Evolutionary conservation across 345 rosid genomes (phyloP).

Genomic region (Pseudoturritis turrita): DNA sequence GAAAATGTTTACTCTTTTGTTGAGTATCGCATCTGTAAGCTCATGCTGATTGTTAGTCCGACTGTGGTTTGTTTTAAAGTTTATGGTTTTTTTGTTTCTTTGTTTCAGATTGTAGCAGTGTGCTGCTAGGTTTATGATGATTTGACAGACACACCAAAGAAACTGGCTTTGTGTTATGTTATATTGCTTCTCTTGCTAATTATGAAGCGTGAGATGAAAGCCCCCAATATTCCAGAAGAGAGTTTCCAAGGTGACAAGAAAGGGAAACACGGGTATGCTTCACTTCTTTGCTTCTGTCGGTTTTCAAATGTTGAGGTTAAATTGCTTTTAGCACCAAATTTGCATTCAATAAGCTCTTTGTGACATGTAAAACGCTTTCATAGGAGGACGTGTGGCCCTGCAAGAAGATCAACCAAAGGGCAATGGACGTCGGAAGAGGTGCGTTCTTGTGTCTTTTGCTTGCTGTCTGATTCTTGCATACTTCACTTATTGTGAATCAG

Average conservation of each 20-base stretch:
- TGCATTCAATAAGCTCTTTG: constrained; percentile 11
- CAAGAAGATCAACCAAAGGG: constrained; percentile 38
- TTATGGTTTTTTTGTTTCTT: neutral
- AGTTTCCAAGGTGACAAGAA: constrained; percentile 41
- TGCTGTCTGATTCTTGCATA: neutral
- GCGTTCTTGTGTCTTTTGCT: neutral
- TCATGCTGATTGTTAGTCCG: neutral
- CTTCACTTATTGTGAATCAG: neutral
- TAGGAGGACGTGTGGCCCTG: constrained; percentile 39
- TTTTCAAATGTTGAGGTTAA: neutral
- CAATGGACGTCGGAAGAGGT: constrained; percentile 37
- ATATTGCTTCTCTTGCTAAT: constrained; percentile 37
- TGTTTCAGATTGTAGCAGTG: constrained; percentile 10
- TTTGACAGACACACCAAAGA: constrained; percentile 38
- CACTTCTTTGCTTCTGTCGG: neutral
- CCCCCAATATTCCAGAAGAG: constrained; percentile 52
- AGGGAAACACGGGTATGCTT: constrained; percentile 68
- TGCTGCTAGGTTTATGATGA: constrained; percentile 38
- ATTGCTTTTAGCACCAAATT: constrained; percentile 1
- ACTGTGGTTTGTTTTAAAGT: neutral
- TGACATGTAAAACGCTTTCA: constrained; percentile 5
- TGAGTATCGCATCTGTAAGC: neutral
- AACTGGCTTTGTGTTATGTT: constrained; percentile 48
- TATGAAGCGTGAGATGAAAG: constrained; percentile 70
- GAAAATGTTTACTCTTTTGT: neutral